Evolutionary conservation across 169 alveolate genomes (phyloP), one percentile per base, ranked within the genome.

Genomic region (Plasmodium reichenowi): DNA sequence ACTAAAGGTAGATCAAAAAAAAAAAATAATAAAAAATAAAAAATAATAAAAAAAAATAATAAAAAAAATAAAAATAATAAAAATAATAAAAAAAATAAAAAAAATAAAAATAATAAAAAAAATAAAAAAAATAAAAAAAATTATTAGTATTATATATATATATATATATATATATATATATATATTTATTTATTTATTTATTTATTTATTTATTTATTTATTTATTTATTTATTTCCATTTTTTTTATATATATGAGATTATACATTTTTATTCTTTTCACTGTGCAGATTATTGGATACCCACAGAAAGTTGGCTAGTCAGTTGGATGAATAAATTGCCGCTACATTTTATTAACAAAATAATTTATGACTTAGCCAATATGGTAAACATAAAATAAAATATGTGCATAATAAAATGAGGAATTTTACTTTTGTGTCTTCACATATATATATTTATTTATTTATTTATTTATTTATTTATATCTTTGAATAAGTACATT

Each of bases 251-350:
- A 3, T 66, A 10, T 66, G 12, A 3, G 9, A 8, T 68, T 64
- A 20, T 64, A 63, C 32, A 7, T 66, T 78, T 63, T 32, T 63
- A 38, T 54, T 43, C 50, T 52, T 6, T 54, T 56, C 45, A 64
- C 64, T 45, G 67, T 78, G 47, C 43, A 80, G 90, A 56, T 70
- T 67, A 80, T 52, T 80, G 90, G 90, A 74, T 80, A 38, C 90
- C 90, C 13, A 80, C 90, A 43, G 73, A 80, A 70, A 80, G 73
- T 56, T 80, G 90, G 90, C 24, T 80, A 80, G 50, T 60, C 63
- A 70, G 47, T 32, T 80, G 90, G 90, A 66, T 54, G 38, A 80
- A 80, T 26, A 80, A 80, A 60, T 72, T 80, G n/a, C 90, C 90
- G 2, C 24, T 80, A 32, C 85, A 80, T 22, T 80, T 80, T 48